Conservation (phyloP, 345 rosid genomes). For the Rhizophora mangle region DNA sequence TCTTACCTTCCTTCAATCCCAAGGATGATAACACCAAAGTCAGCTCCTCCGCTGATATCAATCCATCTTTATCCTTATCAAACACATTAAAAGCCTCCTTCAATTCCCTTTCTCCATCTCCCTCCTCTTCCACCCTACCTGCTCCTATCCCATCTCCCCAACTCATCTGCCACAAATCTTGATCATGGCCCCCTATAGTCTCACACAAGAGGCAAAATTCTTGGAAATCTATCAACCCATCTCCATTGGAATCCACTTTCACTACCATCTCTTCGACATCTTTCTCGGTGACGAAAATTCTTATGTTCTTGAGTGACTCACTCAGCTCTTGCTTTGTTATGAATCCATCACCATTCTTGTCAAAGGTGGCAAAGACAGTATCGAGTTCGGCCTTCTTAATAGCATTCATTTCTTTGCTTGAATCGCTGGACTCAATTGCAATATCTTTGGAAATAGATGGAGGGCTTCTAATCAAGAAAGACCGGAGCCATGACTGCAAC, state of each 20-base stretch:
- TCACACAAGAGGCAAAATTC: constrained; percentile 26
- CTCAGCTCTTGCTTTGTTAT: constrained; percentile 26
- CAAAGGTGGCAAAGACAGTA: constrained; percentile 28
- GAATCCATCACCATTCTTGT: constrained; percentile 32
- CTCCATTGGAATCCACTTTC: constrained; percentile 32
- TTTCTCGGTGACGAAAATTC: constrained; percentile 23
- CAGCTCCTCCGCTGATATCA: constrained; percentile 29
- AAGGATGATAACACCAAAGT: constrained; percentile 10
- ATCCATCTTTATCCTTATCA: constrained; percentile 28
- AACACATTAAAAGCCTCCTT: constrained; percentile 34
- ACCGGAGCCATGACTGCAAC: constrained; percentile 27
- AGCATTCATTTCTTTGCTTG: not conserved
- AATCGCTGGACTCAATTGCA: not conserved
- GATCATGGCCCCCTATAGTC: not conserved
- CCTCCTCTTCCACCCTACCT: not conserved
- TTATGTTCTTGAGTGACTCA: constrained; percentile 30
- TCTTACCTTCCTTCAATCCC: constrained; percentile 23
- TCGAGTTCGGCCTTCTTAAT: constrained; percentile 16
- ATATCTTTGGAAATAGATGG: not conserved
- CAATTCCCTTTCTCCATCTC: constrained; percentile 14
- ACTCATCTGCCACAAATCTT: not conserved
- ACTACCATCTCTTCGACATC: constrained; percentile 29
- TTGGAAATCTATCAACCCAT: constrained; percentile 28
- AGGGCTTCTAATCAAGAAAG: constrained; percentile 9
- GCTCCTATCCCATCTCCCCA: not conserved